These are phyloP conservation scores for Lithocarpus polystachyus DNA, from an alignment of 306 rosid species.

Conservation along the genomic window DNA sequence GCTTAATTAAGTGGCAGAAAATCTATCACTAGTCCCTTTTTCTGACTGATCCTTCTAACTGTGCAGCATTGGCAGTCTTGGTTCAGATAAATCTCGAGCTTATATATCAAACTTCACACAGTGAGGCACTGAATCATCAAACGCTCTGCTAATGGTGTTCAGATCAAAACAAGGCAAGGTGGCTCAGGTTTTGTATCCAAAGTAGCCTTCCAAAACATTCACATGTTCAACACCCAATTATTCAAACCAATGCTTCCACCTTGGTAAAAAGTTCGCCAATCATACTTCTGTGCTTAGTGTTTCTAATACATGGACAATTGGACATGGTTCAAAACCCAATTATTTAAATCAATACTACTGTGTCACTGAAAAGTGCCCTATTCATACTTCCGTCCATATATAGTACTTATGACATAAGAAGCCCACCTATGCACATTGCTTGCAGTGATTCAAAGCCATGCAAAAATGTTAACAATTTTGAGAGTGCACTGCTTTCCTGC, in stretches of 20 bases:
- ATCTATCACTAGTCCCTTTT: no score
- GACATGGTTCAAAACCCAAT: no score
- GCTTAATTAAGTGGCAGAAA: no score
- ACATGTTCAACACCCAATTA: conserved; percentile 43
- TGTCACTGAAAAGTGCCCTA: no score
- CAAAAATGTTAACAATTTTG: conserved; percentile 41
- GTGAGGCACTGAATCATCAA: conserved; percentile 36
- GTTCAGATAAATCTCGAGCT: conserved; percentile 36
- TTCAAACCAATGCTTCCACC: conserved; percentile 56
- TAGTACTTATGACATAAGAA: conserved; percentile 48
- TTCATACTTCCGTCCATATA: not conserved
- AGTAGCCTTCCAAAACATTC: conserved; percentile 28
- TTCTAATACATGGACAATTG: not conserved
- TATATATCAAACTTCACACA: conserved; percentile 38
- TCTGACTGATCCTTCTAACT: no score
- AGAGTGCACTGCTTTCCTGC: not conserved
- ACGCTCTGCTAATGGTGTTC: conserved; percentile 42
- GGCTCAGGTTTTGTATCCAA: conserved; percentile 44
- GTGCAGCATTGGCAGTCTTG: conserved; percentile 43
- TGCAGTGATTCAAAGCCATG: conserved; percentile 61
- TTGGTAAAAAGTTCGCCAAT: conserved; percentile 37
- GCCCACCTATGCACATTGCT: conserved; percentile 39
- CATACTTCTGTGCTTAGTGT: conserved; percentile 50
- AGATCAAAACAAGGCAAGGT: conserved; percentile 58
- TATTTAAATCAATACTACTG: no score